Conservation (phyloP, 345 rosid species). For the Salix dunnii region DNA sequence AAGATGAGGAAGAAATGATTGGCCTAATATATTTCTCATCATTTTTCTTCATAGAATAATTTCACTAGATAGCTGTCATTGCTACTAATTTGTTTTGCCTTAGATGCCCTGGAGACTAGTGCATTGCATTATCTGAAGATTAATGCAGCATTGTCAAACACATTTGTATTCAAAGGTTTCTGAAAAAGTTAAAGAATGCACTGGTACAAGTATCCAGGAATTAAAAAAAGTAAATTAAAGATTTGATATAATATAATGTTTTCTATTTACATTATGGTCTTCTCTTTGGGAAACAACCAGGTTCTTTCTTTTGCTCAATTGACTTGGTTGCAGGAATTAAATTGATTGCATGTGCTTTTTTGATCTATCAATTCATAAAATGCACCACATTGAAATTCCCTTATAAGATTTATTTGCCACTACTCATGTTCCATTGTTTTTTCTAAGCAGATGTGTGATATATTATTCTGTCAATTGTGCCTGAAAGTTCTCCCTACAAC, state of each 20-base stretch:
- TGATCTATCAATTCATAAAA: neutral
- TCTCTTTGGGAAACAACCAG: neutral
- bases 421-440: conserved; percentile 27
- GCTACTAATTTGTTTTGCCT: neutral
- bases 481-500: conserved; percentile 69
- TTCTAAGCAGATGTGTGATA: conserved; percentile 88
- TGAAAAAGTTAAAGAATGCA: neutral
- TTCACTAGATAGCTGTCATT: neutral
- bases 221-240: neutral
- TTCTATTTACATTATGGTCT: neutral
- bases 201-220: neutral
- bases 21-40: neutral
- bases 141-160: no score
- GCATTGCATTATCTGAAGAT: neutral
- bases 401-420: neutral
- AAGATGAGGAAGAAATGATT: neutral
- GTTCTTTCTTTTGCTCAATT: neutral
- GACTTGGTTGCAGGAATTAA: neutral
- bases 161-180: neutral
- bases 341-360: neutral
- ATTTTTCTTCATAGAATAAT: neutral
- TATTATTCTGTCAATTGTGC: conserved; percentile 92
- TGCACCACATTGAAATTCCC: neutral
- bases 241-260: neutral
- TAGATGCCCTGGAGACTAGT: neutral